Base-by-base conservation (phyloP, 192 early-diverging fungal species). In the Coemansia javaensis region DNA sequence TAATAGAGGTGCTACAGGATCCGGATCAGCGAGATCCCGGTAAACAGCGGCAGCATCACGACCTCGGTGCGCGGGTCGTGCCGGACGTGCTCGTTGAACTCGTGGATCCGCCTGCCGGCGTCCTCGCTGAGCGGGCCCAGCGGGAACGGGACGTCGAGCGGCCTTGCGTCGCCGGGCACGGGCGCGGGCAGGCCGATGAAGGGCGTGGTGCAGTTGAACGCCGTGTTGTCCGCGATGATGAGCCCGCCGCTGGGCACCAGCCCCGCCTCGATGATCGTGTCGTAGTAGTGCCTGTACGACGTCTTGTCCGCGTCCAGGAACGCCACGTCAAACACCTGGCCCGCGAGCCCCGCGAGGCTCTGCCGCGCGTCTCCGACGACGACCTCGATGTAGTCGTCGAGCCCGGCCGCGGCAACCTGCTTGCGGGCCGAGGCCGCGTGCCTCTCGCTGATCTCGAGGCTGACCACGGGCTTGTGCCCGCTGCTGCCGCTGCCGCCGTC, bases 231-330 rank as follows among this genome's bases (percentile, higher is more conserved):
- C 0, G 66, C 77, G 14, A 87, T 45, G n/a, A 90, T 75, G 17
- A 81, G 47, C 7, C 86, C 88, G 15, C 60, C 21, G 7, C 79
- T 62, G 2, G 73, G 17, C 5, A 90, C 55, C 10, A 88, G 52
- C 13, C 72, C 52, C n/a, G 70, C 62, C n/a, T 85, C 77, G 23
- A 90, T 50, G 36, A 85, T 71, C 9, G 65, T 59, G 28, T 88
- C 70, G 32, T 75, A 85, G 50, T 90, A 87, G 2, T 63, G 59
- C 38, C 72, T 69, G 47, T 90, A 88, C 5, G 68, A 73, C 17
- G 56, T 50, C 53, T 90, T 88, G 58, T 90, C 79, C 0, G 88
- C 88, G 47, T 90, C 88, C 27, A 88, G 38, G 42, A 85, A 88
- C 1, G 81, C 60, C 12, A 82, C 28, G 20, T 88, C 84, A 63